Conservation (phyloP, 2,329 filamentous ascomycete species). For the Colletotrichum sansevieriae region DNA sequence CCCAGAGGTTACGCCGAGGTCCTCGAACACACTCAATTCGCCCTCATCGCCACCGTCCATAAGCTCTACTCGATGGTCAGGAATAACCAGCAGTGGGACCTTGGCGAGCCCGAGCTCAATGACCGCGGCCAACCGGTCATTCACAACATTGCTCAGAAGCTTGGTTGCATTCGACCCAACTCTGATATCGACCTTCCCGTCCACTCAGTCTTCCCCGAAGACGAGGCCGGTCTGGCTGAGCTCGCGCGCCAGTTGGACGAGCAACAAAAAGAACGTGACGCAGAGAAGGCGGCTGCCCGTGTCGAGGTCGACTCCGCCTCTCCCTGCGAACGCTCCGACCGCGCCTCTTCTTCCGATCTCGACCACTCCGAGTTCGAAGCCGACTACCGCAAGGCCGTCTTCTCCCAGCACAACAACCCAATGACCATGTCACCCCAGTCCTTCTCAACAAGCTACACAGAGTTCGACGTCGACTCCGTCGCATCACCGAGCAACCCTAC, state of each 20-base stretch:
- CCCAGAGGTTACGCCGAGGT: constrained; percentile 75
- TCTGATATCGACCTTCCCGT: constrained; percentile 71
- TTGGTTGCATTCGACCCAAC: constrained; percentile 74
- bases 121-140: constrained; percentile 73
- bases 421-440: constrained; percentile 68
- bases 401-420: constrained; percentile 52
- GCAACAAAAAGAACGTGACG: constrained; percentile 57
- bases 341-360: constrained; percentile 67
- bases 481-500: constrained; percentile 52
- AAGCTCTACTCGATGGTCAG: constrained; percentile 76
- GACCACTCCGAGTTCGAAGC: constrained; percentile 69
- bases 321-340: constrained; percentile 56
- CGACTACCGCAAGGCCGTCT: constrained; percentile 65
- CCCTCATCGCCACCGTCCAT: constrained; percentile 73
- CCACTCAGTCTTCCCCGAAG: constrained; percentile 71
- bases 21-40: constrained; percentile 74
- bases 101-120: constrained; percentile 74
- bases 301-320: constrained; percentile 53
- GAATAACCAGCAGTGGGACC: constrained; percentile 68
- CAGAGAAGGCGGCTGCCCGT: constrained; percentile 47
- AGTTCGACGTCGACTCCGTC: constrained; percentile 57
- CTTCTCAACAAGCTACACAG: constrained; percentile 57
- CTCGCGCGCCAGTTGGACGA: constrained; percentile 67
- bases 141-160: constrained; percentile 74
- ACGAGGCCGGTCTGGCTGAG: constrained; percentile 69